phyloP scores from a whole-genome alignment of 2,329 filamentous ascomycete genomes.

The Zopfia rhizophila region DNA sequence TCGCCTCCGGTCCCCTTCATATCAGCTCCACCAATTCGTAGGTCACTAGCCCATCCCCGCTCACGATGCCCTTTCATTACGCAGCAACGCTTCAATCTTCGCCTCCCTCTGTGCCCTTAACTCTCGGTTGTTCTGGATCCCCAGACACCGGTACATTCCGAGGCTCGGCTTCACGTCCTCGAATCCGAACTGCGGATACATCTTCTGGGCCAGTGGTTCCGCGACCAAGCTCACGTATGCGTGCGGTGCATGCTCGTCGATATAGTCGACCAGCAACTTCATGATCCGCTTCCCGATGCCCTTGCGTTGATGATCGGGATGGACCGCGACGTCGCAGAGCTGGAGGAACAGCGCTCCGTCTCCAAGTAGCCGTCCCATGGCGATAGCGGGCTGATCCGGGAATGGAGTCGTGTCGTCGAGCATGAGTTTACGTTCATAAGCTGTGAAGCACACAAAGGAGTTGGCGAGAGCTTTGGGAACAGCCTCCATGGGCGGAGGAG shows the following conservation, averaged over 20 bases:
- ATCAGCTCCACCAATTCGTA: no score
- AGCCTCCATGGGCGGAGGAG: slow-evolving; percentile 40
- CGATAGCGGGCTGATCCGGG: slow-evolving; percentile 45
- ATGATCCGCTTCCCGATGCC: slow-evolving; percentile 61
- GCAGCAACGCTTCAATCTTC: slow-evolving; percentile 1
- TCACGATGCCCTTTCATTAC: no score
- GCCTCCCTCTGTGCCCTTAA: slow-evolving; percentile 6
- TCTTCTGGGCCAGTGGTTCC: slow-evolving; percentile 55
- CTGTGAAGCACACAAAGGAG: slow-evolving; percentile 37
- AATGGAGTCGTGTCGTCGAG: slow-evolving; percentile 30
- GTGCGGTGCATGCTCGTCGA: slow-evolving; percentile 53
- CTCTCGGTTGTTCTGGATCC: slow-evolving; percentile 25
- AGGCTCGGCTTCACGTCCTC: slow-evolving; percentile 47
- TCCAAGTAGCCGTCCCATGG: slow-evolving; percentile 63
- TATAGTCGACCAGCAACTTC: slow-evolving; percentile 54
- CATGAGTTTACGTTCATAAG: slow-evolving; percentile 37
- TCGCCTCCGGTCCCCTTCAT: no score
- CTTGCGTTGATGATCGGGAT: slow-evolving; percentile 60
- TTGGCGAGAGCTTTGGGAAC: slow-evolving; percentile 39
- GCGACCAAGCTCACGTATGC: slow-evolving; percentile 61
- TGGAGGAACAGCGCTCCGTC: slow-evolving; percentile 65
- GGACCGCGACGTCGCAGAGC: slow-evolving; percentile 63
- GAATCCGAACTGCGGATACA: slow-evolving; percentile 62
- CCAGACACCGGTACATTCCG: slow-evolving; percentile 41
- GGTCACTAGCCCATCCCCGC: no score